Conservation (phyloP, 371 early-diverging fungal genomes). For the Apophysomyces trapeziformis region DNA sequence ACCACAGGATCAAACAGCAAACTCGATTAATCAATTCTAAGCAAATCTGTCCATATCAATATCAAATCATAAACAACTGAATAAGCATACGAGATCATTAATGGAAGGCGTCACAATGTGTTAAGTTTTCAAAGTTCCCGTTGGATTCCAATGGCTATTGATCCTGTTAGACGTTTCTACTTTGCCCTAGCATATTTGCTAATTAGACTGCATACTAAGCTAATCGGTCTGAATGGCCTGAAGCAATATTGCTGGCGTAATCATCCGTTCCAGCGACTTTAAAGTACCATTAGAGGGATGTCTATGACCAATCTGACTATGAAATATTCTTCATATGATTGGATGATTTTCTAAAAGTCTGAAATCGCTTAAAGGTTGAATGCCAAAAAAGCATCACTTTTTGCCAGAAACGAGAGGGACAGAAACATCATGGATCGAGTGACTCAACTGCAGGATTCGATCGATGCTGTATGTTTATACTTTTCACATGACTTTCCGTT, state of each 20-base stretch:
- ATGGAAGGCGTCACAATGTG: too few species aligned
- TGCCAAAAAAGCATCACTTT: background rate
- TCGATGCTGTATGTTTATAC: slow-evolving; percentile 49
- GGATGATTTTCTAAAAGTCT: background rate
- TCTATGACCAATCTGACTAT: background rate
- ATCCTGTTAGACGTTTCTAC: too few species aligned
- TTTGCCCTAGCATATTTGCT: too few species aligned
- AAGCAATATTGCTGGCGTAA: background rate
- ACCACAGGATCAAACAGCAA: too few species aligned
- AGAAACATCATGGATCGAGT: slow-evolving; percentile 32
- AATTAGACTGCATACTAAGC: too few species aligned
- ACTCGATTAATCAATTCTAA: too few species aligned
- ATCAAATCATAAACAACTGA: too few species aligned
- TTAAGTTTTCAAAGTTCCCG: too few species aligned
- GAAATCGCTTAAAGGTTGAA: background rate
- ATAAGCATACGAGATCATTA: too few species aligned
- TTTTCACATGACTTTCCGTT: background rate
- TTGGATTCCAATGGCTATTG: too few species aligned
- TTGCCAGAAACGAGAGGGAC: slow-evolving; percentile 2
- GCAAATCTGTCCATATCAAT: too few species aligned
- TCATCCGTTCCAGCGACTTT: background rate
- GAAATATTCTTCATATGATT: background rate
- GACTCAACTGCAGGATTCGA: slow-evolving; percentile 69
- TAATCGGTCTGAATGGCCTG: too few species aligned
- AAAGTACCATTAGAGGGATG: background rate